phyloP scores from a whole-genome alignment of 1,284 basidiomycete species.

The Meripilus lineatus region DNA sequence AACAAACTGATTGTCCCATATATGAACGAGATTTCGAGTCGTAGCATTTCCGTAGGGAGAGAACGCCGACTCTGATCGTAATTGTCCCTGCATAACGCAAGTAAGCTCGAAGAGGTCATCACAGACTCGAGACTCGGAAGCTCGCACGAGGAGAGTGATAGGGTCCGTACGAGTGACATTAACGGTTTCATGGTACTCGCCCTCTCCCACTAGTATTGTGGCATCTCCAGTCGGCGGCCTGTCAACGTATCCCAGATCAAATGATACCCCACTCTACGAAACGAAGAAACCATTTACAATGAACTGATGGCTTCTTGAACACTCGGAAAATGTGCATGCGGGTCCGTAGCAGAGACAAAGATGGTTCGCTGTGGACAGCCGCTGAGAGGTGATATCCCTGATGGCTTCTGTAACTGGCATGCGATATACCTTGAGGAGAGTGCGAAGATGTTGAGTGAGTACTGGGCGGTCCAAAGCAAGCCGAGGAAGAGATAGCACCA shows the following conservation, averaged over 20 bases:
- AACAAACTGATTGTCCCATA: constrained; percentile 45
- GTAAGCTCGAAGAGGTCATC: no score
- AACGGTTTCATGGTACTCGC: constrained; percentile 58
- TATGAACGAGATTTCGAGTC: constrained; percentile 46
- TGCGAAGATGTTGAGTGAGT: no score
- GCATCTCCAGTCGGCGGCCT: constrained; percentile 37
- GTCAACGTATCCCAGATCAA: no score
- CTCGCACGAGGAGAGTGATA: constrained; percentile 47
- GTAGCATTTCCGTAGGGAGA: constrained; percentile 30
- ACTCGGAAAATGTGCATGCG: constrained; percentile 38
- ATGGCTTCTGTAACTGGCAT: constrained; percentile 49
- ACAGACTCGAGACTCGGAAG: not conserved
- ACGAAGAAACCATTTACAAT: constrained; percentile 33
- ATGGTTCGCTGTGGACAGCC: constrained; percentile 55
- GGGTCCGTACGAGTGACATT: constrained; percentile 51
- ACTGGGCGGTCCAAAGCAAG: no score
- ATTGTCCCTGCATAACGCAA: constrained; percentile 51
- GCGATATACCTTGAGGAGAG: constrained; percentile 42
- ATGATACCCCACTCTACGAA: no score
- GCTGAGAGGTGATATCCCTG: constrained; percentile 33
- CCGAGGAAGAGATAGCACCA: no score
- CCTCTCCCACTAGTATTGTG: constrained; percentile 53
- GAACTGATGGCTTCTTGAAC: constrained; percentile 51
- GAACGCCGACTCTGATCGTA: constrained; percentile 32
- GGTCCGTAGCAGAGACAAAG: constrained; percentile 49